Conservation (phyloP, 1,284 basidiomycete species). For the Inonotus obliquus region DNA sequence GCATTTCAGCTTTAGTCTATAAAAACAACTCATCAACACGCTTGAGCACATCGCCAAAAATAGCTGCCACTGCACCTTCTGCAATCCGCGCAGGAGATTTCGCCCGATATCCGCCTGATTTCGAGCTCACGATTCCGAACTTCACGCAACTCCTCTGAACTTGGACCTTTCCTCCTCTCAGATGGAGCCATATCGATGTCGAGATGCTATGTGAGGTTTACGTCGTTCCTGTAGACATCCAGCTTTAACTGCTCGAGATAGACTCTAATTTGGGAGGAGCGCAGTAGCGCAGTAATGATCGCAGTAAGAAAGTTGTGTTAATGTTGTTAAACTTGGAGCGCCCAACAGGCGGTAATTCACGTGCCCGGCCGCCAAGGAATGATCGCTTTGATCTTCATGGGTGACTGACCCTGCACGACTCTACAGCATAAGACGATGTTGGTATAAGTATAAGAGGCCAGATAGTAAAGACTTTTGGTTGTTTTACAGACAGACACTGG, state of each 20-base stretch:
- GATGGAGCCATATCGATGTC: neutral
- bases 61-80: conserved; percentile 1
- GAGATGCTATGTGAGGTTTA: no score
- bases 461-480: no score
- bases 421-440: no score
- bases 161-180: neutral
- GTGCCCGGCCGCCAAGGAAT: no score
- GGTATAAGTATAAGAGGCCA: no score
- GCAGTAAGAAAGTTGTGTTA: no score
- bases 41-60: neutral
- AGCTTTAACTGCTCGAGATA: neutral
- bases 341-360: no score
- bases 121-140: conserved; percentile 14
- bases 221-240: neutral
- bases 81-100: conserved; percentile 17
- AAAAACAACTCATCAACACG: neutral
- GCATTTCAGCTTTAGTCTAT: conserved; percentile 16
- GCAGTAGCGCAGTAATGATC: no score
- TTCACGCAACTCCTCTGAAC: conserved; percentile 1
- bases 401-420: no score
- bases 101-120: conserved; percentile 9
- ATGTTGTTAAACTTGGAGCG: no score
- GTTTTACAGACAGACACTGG: no score
- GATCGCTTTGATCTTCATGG: no score
- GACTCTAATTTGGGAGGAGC: neutral